Evolutionary conservation across 1,139 yeast species (phyloP).

Genomic region (Nadsonia commutata): DNA sequence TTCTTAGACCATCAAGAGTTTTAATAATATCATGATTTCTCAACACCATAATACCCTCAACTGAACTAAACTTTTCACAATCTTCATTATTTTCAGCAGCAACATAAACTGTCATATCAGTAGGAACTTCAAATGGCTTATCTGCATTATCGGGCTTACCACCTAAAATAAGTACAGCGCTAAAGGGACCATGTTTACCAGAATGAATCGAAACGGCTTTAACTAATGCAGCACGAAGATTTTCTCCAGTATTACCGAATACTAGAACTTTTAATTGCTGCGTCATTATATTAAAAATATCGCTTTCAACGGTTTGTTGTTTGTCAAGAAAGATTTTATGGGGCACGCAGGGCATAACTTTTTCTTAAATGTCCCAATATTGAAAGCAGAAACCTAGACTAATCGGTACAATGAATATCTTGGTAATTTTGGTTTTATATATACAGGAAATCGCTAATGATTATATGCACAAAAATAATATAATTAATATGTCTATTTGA

Average conservation of each 20-base stretch:
- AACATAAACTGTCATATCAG: not conserved
- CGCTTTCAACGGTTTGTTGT: too few species aligned
- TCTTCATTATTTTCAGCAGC: constrained; percentile 1
- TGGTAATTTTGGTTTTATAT: too few species aligned
- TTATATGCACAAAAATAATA: too few species aligned
- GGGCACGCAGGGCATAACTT: too few species aligned
- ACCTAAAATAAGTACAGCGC: constrained; percentile 6
- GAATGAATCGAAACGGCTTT: constrained; percentile 9
- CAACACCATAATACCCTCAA: constrained; percentile 2
- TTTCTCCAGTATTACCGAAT: constrained; percentile 8
- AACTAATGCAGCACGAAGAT: constrained; percentile 6
- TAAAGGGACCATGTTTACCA: constrained; percentile 10
- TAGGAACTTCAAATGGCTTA: not conserved
- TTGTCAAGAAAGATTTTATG: too few species aligned
- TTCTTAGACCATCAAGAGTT: constrained; percentile 1
- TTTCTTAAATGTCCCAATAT: too few species aligned
- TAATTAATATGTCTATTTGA: too few species aligned
- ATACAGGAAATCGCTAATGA: too few species aligned
- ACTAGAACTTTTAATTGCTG: constrained; percentile 4
- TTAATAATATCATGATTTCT: constrained; percentile 1
- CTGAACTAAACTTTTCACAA: constrained; percentile 1
- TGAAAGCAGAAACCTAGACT: too few species aligned
- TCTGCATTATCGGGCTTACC: not conserved
- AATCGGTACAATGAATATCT: too few species aligned
- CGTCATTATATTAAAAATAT: not conserved